These are phyloP conservation scores for Bryoglossum gracile DNA, from an alignment of 495 filamentous ascomycete species.

Conservation along the genomic window DNA sequence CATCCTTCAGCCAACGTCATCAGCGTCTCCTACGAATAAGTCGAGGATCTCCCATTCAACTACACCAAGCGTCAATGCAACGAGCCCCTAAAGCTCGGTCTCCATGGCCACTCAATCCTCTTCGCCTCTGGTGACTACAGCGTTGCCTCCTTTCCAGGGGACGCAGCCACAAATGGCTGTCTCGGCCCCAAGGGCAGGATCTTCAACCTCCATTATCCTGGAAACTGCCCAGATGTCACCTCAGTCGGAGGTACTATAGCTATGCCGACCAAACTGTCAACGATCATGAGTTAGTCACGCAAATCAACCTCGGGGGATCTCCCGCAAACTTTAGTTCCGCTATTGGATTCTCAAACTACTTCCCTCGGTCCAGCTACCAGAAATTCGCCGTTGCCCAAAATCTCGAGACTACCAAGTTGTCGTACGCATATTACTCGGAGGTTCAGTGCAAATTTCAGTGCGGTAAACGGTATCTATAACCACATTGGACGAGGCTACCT, in stretches of 20 bases:
- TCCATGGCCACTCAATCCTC: conserved; percentile 31
- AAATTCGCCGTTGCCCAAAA: background rate
- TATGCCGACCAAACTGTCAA: conserved; percentile 20
- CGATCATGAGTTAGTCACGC: conserved; percentile 21
- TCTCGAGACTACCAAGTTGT: background rate
- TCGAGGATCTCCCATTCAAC: conserved; percentile 44
- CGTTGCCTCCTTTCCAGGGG: conserved; percentile 24
- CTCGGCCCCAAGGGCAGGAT: conserved; percentile 15
- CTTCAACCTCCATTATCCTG: conserved; percentile 35
- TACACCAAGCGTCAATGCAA: conserved; percentile 54
- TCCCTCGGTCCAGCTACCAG: background rate
- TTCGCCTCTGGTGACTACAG: conserved; percentile 34
- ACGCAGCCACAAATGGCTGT: conserved; percentile 10
- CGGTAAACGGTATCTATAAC: conserved; percentile 25
- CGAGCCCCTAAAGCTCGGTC: conserved; percentile 40
- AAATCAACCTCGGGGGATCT: conserved; percentile 1
- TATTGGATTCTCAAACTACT: background rate
- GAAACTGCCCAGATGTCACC: conserved; percentile 34
- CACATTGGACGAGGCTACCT: conserved; percentile 44
- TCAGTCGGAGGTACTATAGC: conserved; percentile 31
- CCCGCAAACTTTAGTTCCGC: conserved; percentile 4
- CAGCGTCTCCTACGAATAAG: conserved; percentile 48
- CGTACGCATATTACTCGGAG: conserved; percentile 18
- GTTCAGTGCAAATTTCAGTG: conserved; percentile 15
- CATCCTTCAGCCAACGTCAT: conserved; percentile 56